Conservation (phyloP, 1,284 basidiomycete genomes). For the Puccinia horiana region DNA sequence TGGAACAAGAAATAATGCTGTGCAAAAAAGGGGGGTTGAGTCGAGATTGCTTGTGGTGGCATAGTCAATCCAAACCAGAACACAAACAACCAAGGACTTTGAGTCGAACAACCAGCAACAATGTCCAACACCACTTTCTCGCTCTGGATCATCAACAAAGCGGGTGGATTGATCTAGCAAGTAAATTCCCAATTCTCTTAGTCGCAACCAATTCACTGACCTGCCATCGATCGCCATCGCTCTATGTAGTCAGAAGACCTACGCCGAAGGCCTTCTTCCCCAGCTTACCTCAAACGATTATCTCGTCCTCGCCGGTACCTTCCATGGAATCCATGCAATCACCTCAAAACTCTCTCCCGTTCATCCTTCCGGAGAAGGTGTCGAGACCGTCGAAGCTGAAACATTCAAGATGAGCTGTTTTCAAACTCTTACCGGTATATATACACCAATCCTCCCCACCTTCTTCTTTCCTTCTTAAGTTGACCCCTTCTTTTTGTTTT, state of each 20-base stretch:
- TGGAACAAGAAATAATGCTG: too few relatives aligned
- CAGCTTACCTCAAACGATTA: slow-evolving; percentile 92
- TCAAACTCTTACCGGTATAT: slow-evolving; percentile 91
- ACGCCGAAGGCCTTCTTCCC: slow-evolving; percentile 73
- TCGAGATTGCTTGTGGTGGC: too few relatives aligned
- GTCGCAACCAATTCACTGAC: neutral
- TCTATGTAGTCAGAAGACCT: slow-evolving; percentile 45
- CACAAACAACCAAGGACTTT: too few relatives aligned
- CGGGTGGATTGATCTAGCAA: slow-evolving; percentile 91
- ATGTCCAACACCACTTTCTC: slow-evolving; percentile 49
- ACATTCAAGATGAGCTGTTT: slow-evolving; percentile 85
- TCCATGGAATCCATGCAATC: slow-evolving; percentile 98
- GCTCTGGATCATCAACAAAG: slow-evolving; percentile 97
- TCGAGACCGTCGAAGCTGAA: slow-evolving; percentile 91
- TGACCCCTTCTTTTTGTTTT: neutral
- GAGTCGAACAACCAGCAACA: too few relatives aligned
- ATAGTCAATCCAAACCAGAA: too few relatives aligned
- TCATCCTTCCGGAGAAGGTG: slow-evolving; percentile 67
- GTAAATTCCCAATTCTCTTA: slow-evolving; percentile 52
- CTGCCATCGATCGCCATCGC: neutral
- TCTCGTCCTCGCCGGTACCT: slow-evolving; percentile 90
- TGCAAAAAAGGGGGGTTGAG: too few relatives aligned
- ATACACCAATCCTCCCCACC: slow-evolving; percentile 52
- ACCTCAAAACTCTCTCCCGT: slow-evolving; percentile 85
- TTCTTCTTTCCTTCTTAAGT: too few relatives aligned